Evolutionary conservation across 2,329 filamentous ascomycete genomes (phyloP), one percentile per base, ranked within the genome.

Genomic region (Monilinia fructicola): DNA sequence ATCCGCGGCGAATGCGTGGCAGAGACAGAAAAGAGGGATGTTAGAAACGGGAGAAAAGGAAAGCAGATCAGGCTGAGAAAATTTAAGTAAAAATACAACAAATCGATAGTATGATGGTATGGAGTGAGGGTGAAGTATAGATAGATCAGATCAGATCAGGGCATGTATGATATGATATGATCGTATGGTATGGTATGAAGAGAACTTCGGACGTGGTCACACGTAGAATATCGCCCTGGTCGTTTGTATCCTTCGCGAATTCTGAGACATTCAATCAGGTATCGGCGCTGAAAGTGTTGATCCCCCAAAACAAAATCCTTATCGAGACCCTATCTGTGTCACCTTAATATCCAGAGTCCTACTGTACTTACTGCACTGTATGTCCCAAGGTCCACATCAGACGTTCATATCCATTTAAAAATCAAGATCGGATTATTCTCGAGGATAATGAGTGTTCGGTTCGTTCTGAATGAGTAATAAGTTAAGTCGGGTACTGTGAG

Each of bases 111-210:
- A 21, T 50, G 38, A 35, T 21, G 40, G 16, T 35, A 42, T 11
- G 28, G 46, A 21, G 58, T 50, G 44, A 26, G 44, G 10, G 46
- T 23, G 9, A 50, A 26, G 21, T 26, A 23, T 38, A 40, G 68
- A 68, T 67, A 69, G 66, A 68, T 40, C 52, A 18, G 66, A 68
- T 40, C 52, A 18, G 54, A 14, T 46, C 12, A 14, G 28, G 21
- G 12, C 18, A 11, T 2, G 54, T 42, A 46, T 46, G 28, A 35
- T 67, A 28, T 67, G 40, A 46, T 40, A 12, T 10, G 23, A 46
- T 16, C 2, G 53, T 54, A 54, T 55, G 26, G 58, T 67, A 28
- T 64, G 60, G 60, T 55, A 59, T 40, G 42, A 48, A 5, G 23
- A 46, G 53, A 59, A 18, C 58, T 61, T 50, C 44, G 46, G 58